These are phyloP conservation scores for Psilocybe azurescens DNA, from an alignment of 768 basidiomycete species.

Conservation along the genomic window DNA sequence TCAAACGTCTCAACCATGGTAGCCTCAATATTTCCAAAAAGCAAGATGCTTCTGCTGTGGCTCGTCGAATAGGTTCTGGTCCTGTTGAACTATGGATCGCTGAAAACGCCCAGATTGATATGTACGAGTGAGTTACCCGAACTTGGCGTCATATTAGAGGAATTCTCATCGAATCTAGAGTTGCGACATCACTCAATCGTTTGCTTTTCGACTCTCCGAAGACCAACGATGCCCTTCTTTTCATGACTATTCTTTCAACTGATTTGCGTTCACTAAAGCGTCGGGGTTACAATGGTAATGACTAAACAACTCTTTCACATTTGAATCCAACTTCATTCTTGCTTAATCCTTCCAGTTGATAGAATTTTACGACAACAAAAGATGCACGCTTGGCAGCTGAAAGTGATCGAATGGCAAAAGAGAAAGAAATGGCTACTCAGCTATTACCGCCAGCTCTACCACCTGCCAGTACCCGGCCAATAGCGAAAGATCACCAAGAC, in stretches of 20 bases:
- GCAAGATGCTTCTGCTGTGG: conserved; percentile 78
- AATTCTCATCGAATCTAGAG: conserved; percentile 46
- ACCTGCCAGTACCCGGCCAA: neutral
- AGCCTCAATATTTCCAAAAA: conserved; percentile 51
- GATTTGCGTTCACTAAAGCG: conserved; percentile 82
- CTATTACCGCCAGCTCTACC: neutral
- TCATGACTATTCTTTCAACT: conserved; percentile 94
- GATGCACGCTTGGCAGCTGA: conserved; percentile 65
- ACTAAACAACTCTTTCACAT: neutral
- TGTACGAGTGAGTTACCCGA: conserved; percentile 82
- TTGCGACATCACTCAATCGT: conserved; percentile 84
- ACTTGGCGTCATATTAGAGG: neutral
- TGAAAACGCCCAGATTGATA: conserved; percentile 75
- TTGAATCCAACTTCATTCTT: conserved; percentile 16
- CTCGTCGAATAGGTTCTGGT: conserved; percentile 52
- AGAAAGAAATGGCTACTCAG: conserved; percentile 21
- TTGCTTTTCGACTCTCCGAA: conserved; percentile 79
- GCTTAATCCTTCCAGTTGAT: conserved; percentile 62
- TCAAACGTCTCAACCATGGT: conserved; percentile 63
- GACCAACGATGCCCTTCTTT: conserved; percentile 85
- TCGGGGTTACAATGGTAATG: conserved; percentile 82
- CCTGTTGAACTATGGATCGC: conserved; percentile 84
- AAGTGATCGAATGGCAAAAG: conserved; percentile 36
- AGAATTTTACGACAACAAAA: conserved; percentile 86
- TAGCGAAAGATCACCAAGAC: conserved; percentile 5